phyloP scores from a whole-genome alignment of 805 yeast genomes.

The Clavispora santaluciae region DNA sequence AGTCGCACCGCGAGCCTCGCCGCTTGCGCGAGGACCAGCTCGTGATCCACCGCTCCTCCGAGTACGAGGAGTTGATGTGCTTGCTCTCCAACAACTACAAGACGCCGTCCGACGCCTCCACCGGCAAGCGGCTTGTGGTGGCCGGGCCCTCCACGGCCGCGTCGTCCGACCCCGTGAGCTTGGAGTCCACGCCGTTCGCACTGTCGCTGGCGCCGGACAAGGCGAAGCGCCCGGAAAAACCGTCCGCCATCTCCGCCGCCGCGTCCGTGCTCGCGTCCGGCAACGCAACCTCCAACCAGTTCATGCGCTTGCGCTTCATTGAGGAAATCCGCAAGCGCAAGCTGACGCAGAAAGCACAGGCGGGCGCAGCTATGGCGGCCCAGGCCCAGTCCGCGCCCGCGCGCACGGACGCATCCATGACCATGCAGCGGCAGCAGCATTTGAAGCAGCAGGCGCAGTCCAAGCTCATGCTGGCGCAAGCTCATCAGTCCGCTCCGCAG shows the following conservation, averaged over 20 bases:
- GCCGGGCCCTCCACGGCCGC: constrained; percentile 28
- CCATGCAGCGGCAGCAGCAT: constrained; percentile 1
- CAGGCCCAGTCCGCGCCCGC: constrained; percentile 19
- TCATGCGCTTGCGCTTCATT: constrained; percentile 80
- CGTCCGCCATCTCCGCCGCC: constrained; percentile 10
- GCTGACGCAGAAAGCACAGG: constrained; percentile 39
- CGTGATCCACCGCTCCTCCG: constrained; percentile 61
- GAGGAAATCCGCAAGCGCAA: constrained; percentile 78
- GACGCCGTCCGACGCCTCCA: constrained; percentile 30
- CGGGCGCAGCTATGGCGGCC: constrained; percentile 38
- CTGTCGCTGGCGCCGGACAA: constrained; percentile 7
- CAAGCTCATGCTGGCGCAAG: constrained; percentile 6
- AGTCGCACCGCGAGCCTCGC: constrained; percentile 23
- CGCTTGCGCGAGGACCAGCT: constrained; percentile 40
- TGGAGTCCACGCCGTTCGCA: constrained; percentile 16
- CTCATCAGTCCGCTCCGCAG: constrained; percentile 9
- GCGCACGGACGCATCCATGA: constrained; percentile 1
- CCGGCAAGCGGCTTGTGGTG: constrained; percentile 35
- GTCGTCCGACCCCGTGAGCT: constrained; percentile 8
- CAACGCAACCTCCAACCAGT: constrained; percentile 51
- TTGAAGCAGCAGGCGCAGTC: constrained; percentile 4
- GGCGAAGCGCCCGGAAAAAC: constrained; percentile 3
- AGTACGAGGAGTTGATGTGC: constrained; percentile 86
- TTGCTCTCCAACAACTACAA: constrained; percentile 37
- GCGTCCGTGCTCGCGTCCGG: constrained; percentile 17